Base-by-base conservation (phyloP, 441 rosid genomes). In the Cnidoscolus chayamansa region DNA sequence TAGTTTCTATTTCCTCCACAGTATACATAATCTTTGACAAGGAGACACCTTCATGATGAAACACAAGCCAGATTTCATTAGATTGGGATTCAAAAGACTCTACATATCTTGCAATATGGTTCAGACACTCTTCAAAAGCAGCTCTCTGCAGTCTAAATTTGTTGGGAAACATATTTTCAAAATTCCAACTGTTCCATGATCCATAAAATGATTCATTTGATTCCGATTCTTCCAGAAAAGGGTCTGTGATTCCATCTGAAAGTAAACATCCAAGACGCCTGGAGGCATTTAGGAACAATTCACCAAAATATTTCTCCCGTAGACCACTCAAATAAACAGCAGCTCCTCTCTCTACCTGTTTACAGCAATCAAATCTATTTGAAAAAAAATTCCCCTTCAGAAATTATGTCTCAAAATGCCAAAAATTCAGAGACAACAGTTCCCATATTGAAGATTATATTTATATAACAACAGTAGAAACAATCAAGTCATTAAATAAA, bases 281-380 rank as follows among this genome's bases (percentile, higher is more conserved):
- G 60, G 91, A 84, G 63, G 96, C 94, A 81, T 89, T 90, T 65
- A 86, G 81, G 82, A 94, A 94, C 58, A 94, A 13, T 81, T 94
- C 98, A 63, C 99, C 99, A 79, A 90, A 92, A 82, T 94, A 83
- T 86, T 90, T 94, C 90, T 94, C 99, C 76, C 97, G 86, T 65
- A 90, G 80, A 67, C 99, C 99, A 79, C 99, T 92, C 73, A 92
- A 79, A 79, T 90, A 92, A 67, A 92, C 86, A 35, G 87, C 72
- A 75, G 89, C 75, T 64, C 99, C 99, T 85, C 82, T 92, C 84
- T 94, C 99, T 78, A 92, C 98, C 99, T 92, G 94, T 78, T 78
- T 43, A 80, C 58, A 64, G 53, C 67, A 59, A 71, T 71, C 63
- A 74, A 58, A 3, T 65, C 37, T 37, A 60, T 47, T 65, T 57